Percentiles rank a stretch among this genome's conserved stretches.
Evolutionary conservation across 2,329 filamentous ascomycete genomes (phyloP).

Genomic region (Alternaria sp.): DNA sequence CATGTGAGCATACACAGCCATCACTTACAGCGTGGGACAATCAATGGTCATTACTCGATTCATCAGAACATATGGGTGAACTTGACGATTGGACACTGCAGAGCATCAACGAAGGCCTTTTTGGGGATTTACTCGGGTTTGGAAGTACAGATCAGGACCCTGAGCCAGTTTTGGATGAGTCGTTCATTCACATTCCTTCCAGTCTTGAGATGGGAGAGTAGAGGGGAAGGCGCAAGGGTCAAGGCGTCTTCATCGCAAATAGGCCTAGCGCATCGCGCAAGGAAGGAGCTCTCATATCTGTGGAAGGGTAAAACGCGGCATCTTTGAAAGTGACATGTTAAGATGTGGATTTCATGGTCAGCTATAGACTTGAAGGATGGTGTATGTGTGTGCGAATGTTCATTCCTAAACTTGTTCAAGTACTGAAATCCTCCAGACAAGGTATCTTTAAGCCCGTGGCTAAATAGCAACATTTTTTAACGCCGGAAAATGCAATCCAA

Average conservation of each 20-base stretch:
- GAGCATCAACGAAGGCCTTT: constrained; percentile 20
- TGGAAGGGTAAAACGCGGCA: background rate
- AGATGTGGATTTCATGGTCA: background rate
- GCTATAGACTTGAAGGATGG: background rate
- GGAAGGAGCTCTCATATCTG: background rate
- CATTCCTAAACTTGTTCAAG: background rate
- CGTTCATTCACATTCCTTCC: no score
- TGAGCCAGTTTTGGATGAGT: background rate
- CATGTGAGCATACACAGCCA: background rate
- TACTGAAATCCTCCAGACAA: constrained; percentile 20
- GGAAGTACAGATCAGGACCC: background rate
- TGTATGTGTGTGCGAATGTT: background rate
- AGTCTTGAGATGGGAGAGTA: background rate
- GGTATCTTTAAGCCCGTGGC: constrained; percentile 36
- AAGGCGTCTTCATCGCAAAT: background rate
- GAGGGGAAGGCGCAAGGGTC: no score
- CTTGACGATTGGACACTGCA: constrained; percentile 24
- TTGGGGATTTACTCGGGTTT: constrained; percentile 11
- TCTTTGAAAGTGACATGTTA: background rate
- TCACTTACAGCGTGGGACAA: background rate
- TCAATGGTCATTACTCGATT: constrained; percentile 6
- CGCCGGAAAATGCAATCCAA: constrained; percentile 36
- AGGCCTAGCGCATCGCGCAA: background rate
- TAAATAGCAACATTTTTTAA: constrained; percentile 29
- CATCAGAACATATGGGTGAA: background rate